Evolutionary conservation across 2,329 filamentous ascomycete genomes (phyloP).

Genomic region (Ilyonectria mors-panacis): DNA sequence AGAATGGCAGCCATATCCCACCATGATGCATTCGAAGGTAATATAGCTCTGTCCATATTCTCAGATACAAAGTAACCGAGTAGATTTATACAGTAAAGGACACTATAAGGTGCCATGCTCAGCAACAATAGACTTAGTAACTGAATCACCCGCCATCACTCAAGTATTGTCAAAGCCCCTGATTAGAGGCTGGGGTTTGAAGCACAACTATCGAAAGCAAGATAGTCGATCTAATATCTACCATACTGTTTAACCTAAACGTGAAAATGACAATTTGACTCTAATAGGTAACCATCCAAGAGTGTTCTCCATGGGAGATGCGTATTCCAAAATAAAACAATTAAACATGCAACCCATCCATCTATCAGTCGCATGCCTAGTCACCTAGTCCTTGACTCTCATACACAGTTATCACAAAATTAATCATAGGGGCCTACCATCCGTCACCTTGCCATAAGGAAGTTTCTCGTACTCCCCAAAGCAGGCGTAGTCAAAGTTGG

Average conservation of each 20-base stretch:
- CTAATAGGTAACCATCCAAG: not conserved
- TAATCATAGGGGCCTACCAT: constrained; percentile 51
- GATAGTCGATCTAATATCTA: not conserved
- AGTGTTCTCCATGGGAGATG: not conserved
- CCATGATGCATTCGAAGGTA: not conserved
- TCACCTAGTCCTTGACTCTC: constrained; percentile 16
- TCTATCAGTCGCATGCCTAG: not conserved
- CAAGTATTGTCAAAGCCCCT: too few species aligned
- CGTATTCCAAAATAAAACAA: not conserved
- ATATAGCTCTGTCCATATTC: too few species aligned
- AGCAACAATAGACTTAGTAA: too few species aligned
- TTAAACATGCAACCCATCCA: not conserved
- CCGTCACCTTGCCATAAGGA: constrained; percentile 57
- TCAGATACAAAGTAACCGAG: too few species aligned
- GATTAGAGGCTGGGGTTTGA: too few species aligned
- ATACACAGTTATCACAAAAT: not conserved
- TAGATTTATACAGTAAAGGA: too few species aligned
- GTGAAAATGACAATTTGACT: not conserved
- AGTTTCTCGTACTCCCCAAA: constrained; percentile 65
- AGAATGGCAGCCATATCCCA: not conserved
- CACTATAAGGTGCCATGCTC: too few species aligned
- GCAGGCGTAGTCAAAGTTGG: constrained; percentile 77
- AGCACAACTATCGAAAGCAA: too few species aligned
- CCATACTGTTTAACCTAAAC: not conserved
- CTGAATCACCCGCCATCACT: too few species aligned